A percentile compares a stretch with the other conserved stretches of the same genome.
These are phyloP conservation scores for Trichoderma cornu-damae DNA, from an alignment of 2,329 filamentous ascomycete species.

Conservation along the genomic window DNA sequence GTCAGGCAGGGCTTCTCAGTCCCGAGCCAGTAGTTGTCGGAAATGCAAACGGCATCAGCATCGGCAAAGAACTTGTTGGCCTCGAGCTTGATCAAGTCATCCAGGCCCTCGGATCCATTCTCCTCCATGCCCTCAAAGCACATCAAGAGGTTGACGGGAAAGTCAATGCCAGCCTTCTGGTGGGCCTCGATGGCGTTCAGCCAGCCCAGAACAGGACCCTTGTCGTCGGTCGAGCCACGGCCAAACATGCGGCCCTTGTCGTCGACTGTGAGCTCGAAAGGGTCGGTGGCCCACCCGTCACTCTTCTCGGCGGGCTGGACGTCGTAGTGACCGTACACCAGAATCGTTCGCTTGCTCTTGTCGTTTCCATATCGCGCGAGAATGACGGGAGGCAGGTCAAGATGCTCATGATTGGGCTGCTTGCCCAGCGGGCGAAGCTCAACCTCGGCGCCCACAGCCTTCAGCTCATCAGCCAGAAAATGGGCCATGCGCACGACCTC, in stretches of 20 bases:
- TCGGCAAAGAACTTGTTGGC: conserved; percentile 94
- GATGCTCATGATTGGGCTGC: conserved; percentile 83
- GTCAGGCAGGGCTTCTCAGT: conserved; percentile 98
- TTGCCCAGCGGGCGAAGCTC: conserved; percentile 83
- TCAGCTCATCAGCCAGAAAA: conserved; percentile 79
- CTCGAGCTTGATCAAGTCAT: conserved; percentile 88
- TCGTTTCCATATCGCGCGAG: conserved; percentile 90
- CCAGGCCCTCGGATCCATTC: conserved; percentile 92
- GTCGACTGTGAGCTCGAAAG: conserved; percentile 82
- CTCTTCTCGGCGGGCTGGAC: conserved; percentile 91
- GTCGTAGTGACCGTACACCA: conserved; percentile 98
- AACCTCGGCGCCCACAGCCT: conserved; percentile 76
- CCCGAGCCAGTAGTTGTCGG: conserved; percentile 99
- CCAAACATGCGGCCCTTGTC: conserved; percentile 94
- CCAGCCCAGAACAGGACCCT: conserved; percentile 96
- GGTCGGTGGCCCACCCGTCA: conserved; percentile 94
- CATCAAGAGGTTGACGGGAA: conserved; percentile 97
- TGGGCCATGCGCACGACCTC: conserved; percentile 97
- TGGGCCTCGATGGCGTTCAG: conserved; percentile 97
- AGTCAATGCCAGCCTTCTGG: conserved; percentile 87
- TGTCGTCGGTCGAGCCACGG: conserved; percentile 93
- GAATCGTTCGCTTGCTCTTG: conserved; percentile 85
- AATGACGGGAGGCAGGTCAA: conserved; percentile 88
- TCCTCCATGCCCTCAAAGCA: conserved; percentile 99
- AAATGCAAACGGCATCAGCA: conserved; percentile 94